Evolutionary conservation across 495 filamentous ascomycete species (phyloP).

Genomic region (Glonium stellatum): DNA sequence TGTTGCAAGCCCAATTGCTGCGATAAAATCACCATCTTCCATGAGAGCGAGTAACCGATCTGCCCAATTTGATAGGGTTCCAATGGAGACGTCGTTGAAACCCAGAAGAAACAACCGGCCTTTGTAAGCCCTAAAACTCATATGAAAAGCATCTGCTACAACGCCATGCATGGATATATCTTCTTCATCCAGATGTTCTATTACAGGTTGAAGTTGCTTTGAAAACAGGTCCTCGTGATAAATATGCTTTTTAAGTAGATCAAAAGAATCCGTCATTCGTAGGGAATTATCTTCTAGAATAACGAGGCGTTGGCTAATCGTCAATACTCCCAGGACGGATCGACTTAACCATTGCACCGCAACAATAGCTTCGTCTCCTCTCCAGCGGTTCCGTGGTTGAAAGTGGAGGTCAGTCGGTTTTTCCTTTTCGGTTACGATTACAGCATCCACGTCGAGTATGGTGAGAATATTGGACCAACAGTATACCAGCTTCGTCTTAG

Average conservation of each 20-base stretch:
- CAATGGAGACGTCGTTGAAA: conserved; percentile 81
- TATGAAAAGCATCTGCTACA: conserved; percentile 93
- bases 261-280: conserved; percentile 86
- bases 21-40: conserved; percentile 90
- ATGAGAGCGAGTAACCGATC: conserved; percentile 91
- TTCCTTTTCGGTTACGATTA: conserved; percentile 53
- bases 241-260: conserved; percentile 84
- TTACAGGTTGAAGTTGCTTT: conserved; percentile 68
- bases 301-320: conserved; percentile 85
- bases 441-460: conserved; percentile 74
- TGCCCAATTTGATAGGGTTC: conserved; percentile 95
- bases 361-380: conserved; percentile 89
- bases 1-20: conserved; percentile 82
- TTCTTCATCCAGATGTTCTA: conserved; percentile 83
- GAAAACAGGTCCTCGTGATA: conserved; percentile 87
- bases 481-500: conserved; percentile 85
- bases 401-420: conserved; percentile 74
- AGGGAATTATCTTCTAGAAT: conserved; percentile 86
- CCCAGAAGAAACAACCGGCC: conserved; percentile 86
- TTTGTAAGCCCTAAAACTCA: conserved; percentile 95
- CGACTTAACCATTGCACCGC: conserved; percentile 95
- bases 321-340: conserved; percentile 84
- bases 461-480: conserved; percentile 97
- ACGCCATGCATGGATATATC: conserved; percentile 89
- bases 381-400: conserved; percentile 79